These are phyloP conservation scores for Mycosphaerelloides madeirae DNA, from an alignment of 2,329 filamentous ascomycete genomes.

Conservation along the genomic window DNA sequence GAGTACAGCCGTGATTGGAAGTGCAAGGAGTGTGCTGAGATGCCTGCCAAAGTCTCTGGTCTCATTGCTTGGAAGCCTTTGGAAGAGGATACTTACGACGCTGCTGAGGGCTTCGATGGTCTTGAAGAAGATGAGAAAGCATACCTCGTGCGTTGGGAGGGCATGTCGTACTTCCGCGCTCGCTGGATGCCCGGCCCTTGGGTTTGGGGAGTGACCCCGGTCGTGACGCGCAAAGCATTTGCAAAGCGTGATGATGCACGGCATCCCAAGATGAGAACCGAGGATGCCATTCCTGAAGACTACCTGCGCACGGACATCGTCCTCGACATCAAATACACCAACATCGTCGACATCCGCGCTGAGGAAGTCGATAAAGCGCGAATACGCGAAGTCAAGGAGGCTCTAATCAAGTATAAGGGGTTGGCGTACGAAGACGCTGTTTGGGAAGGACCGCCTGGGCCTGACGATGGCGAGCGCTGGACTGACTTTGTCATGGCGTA, in stretches of 20 bases:
- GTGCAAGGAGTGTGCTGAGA: conserved; percentile 70
- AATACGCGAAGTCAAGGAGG: conserved; percentile 66
- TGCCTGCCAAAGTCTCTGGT: conserved; percentile 63
- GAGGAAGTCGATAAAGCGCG: conserved; percentile 67
- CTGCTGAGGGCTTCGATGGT: conserved; percentile 50
- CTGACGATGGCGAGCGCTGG: conserved; percentile 64
- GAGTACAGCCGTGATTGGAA: conserved; percentile 73
- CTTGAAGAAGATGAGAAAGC: conserved; percentile 77
- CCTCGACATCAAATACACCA: conserved; percentile 70
- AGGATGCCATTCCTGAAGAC: conserved; percentile 83
- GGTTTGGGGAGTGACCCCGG: conserved; percentile 68
- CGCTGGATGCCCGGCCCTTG: conserved; percentile 86
- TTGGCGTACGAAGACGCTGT: conserved; percentile 85
- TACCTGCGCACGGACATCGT: conserved; percentile 82
- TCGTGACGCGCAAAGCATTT: conserved; percentile 68
- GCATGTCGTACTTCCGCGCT: conserved; percentile 73
- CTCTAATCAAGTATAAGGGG: conserved; percentile 87
- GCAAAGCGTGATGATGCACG: conserved; percentile 61
- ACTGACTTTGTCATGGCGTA: conserved; percentile 78
- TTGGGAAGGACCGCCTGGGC: conserved; percentile 75
- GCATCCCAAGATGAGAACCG: conserved; percentile 62
- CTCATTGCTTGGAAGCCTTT: conserved; percentile 83
- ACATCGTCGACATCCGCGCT: conserved; percentile 53
- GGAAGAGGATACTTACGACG: conserved; percentile 52
- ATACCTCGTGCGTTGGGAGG: conserved; percentile 86